These are phyloP conservation scores for Aspergillus novoparasiticus DNA, from an alignment of 2,329 filamentous ascomycete genomes.

Conservation along the genomic window DNA sequence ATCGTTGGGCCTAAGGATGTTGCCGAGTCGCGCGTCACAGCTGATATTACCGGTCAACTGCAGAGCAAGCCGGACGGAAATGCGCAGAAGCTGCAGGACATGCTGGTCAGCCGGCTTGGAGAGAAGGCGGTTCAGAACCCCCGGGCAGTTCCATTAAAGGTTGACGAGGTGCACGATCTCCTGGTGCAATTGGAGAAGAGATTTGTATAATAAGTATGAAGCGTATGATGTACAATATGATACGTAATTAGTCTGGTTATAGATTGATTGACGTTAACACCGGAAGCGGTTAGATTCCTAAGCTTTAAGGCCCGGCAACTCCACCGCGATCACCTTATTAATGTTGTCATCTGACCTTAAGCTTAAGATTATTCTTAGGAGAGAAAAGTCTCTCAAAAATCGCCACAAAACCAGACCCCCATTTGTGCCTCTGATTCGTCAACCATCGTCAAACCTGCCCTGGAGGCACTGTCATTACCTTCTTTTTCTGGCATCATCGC, in stretches of 20 bases:
- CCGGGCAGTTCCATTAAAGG: conserved; percentile 37
- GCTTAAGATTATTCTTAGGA: conserved; percentile 2
- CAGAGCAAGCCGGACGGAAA: conserved; percentile 42
- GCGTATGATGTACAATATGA: background rate
- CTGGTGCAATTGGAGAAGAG: conserved; percentile 40
- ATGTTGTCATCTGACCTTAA: conserved; percentile 2
- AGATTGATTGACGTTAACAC: conserved; percentile 7
- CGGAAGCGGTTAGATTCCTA: background rate
- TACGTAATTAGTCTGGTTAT: background rate
- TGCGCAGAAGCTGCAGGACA: conserved; percentile 28
- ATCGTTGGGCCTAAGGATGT: conserved; percentile 71
- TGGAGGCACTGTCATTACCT: background rate
- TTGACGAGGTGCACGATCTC: conserved; percentile 41
- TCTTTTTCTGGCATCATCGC: background rate
- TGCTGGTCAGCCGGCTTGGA: conserved; percentile 30
- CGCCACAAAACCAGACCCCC: background rate
- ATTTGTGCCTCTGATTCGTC: background rate
- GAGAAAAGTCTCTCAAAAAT: background rate
- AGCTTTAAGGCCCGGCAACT: background rate
- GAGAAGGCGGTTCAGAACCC: conserved; percentile 34
- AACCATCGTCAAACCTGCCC: background rate
- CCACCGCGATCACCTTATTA: background rate
- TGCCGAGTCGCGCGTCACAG: conserved; percentile 56
- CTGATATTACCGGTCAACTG: conserved; percentile 46
- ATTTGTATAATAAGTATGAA: conserved; percentile 34